phyloP scores from a whole-genome alignment of 2,329 filamentous ascomycete species.

The Karstenula rhodostoma region DNA sequence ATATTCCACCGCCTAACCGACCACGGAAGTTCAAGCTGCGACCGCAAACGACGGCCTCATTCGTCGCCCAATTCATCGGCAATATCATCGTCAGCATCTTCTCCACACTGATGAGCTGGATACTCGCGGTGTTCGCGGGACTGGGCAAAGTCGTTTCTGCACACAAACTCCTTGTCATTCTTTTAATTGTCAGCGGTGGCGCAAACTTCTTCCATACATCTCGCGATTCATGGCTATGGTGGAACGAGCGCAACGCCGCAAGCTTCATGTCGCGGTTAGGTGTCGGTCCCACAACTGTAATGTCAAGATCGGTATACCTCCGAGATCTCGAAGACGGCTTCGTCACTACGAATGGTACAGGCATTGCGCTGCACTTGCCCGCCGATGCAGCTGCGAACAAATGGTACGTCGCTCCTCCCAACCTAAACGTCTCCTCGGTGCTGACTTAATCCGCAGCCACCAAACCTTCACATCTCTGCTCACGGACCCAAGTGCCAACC shows the following conservation, averaged over 20 bases:
- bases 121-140: conserved; percentile 71
- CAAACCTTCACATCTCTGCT: conserved; percentile 50
- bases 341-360: conserved; percentile 45
- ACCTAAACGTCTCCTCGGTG: not conserved
- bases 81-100: conserved; percentile 78
- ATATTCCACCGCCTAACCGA: conserved; percentile 47
- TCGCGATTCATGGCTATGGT: conserved; percentile 79
- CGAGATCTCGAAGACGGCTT: conserved; percentile 77
- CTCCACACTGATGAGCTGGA: conserved; percentile 79
- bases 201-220: conserved; percentile 80
- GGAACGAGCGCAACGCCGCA: conserved; percentile 80
- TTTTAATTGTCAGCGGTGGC: conserved; percentile 73
- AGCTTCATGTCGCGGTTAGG: conserved; percentile 85
- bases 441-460: conserved; percentile 33
- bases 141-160: conserved; percentile 74
- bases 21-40: conserved; percentile 54
- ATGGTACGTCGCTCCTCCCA: conserved; percentile 31
- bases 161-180: conserved; percentile 74
- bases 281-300: conserved; percentile 77
- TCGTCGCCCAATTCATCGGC: conserved; percentile 76
- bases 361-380: conserved; percentile 28
- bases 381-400: conserved; percentile 26
- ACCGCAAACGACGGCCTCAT: conserved; percentile 68
- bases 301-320: conserved; percentile 87
- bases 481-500: conserved; percentile 29